Percentiles rank a stretch among this genome's conserved stretches.
phyloP scores from a whole-genome alignment of 176 grass and related monocot species.

The Paspalum notatum region DNA sequence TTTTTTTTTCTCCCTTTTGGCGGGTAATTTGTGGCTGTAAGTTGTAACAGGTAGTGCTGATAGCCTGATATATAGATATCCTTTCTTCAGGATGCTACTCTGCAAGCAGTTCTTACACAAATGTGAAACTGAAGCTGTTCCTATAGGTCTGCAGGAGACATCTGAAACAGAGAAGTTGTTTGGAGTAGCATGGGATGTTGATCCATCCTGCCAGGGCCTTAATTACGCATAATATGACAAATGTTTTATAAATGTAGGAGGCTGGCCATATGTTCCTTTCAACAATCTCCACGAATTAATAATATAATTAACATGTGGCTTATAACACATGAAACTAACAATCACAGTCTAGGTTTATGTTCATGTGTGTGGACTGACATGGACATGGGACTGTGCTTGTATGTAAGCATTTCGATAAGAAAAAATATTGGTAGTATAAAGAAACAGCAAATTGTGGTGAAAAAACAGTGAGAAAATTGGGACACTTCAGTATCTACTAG shows the following conservation, averaged over 20 bases:
- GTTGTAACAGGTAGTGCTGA: conserved; percentile 6
- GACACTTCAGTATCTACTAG: conserved; percentile 18
- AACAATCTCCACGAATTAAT: neutral
- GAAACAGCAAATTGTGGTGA: neutral
- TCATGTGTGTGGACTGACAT: conserved; percentile 15
- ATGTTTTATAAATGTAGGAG: too few relatives aligned
- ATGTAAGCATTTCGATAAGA: neutral
- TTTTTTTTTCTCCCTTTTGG: too few relatives aligned
- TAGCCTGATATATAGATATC: conserved; percentile 2
- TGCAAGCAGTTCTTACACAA: neutral
- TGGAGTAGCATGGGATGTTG: conserved; percentile 37
- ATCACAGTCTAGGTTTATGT: conserved; percentile 13
- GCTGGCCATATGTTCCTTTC: conserved; percentile 34
- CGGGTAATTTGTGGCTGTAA: conserved; percentile 4
- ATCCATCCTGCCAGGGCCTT: conserved; percentile 19
- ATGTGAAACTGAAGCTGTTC: neutral
- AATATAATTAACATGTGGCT: conserved; percentile 26
- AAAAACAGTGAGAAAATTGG: neutral
- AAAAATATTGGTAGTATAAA: conserved; percentile 1
- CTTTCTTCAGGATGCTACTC: conserved; percentile 17
- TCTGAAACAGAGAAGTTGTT: conserved; percentile 37
- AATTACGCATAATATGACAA: conserved; percentile 10
- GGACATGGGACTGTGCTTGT: neutral
- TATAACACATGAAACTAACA: conserved; percentile 17
- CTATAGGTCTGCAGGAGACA: conserved; percentile 5